Conservation (phyloP, 192 early-diverging fungal genomes). For the Gaertneriomyces semiglobifer region DNA sequence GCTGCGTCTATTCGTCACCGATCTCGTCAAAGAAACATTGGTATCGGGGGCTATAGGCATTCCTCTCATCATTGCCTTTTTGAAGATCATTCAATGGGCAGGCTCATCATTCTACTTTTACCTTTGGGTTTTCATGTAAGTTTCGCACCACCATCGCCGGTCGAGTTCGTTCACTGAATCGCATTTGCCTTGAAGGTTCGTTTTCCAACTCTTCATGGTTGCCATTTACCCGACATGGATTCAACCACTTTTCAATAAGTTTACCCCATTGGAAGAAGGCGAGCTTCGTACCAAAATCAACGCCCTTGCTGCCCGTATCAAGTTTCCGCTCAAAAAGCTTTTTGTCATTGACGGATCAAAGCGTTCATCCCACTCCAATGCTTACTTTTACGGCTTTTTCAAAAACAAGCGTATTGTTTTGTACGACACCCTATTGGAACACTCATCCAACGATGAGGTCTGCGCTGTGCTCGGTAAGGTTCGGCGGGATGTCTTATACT, state of each 20-base stretch:
- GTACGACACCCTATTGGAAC: conserved; percentile 88
- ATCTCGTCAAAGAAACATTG: conserved; percentile 69
- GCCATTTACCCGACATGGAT: conserved; percentile 90
- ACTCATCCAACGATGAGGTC: conserved; percentile 79
- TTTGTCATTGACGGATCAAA: conserved; percentile 94
- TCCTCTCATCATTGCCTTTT: conserved; percentile 73
- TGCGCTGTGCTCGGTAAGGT: conserved; percentile 81
- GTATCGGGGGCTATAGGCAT: conserved; percentile 70
- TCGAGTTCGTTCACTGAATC: not conserved
- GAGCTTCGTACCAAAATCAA: conserved; percentile 77
- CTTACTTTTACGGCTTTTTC: conserved; percentile 94
- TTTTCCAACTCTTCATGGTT: conserved; percentile 49
- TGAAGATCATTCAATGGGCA: conserved; percentile 76
- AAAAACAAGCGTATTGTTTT: conserved; percentile 96
- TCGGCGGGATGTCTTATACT: too few species aligned
- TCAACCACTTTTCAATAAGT: conserved; percentile 98
- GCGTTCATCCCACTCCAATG: conserved; percentile 88
- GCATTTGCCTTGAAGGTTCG: conserved; percentile 19
- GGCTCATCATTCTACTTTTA: conserved; percentile 87
- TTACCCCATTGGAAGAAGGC: conserved; percentile 79
- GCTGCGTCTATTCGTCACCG: conserved; percentile 71
- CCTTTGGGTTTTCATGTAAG: conserved; percentile 86
- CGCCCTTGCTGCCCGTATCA: conserved; percentile 70
- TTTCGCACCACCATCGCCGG: not conserved
- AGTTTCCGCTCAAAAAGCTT: conserved; percentile 90